A percentile compares a stretch with the other conserved stretches of the same genome.
These are phyloP conservation scores for Paramecium pentaurelia DNA, from an alignment of 73 alveolate genomes.

Conservation along the genomic window DNA sequence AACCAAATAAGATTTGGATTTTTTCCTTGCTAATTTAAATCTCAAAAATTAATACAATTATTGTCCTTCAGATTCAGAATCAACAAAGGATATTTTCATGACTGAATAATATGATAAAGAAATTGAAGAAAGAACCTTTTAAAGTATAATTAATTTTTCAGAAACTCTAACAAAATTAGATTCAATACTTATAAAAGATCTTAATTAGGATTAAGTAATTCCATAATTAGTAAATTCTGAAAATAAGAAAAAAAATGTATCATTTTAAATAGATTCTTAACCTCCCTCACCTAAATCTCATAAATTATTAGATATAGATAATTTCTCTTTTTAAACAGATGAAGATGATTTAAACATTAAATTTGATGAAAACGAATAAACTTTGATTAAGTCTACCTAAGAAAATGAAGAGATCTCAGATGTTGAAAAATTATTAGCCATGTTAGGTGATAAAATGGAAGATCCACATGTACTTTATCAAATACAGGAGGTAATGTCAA, in stretches of 20 bases:
- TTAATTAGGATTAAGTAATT: not conserved
- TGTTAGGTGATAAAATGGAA: slow-evolving; percentile 22
- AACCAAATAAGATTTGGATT: slow-evolving; percentile 7
- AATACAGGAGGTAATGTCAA: not conserved
- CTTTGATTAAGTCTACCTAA: not conserved
- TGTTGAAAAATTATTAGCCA: slow-evolving; percentile 19
- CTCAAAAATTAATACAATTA: not conserved
- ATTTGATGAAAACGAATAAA: slow-evolving; percentile 21
- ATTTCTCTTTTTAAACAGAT: not conserved
- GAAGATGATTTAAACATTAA: not conserved
- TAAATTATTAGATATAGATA: not conserved
- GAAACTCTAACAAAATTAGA: not conserved
- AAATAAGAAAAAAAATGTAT: not conserved
- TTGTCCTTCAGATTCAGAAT: slow-evolving; percentile 24
- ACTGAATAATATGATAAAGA: slow-evolving; percentile 29
- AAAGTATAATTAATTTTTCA: not conserved
- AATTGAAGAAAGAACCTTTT: slow-evolving; percentile 27
- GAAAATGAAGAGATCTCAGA: not conserved
- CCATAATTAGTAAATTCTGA: not conserved
- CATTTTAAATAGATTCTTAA: not conserved
- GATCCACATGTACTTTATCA: not conserved
- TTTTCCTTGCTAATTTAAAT: not conserved
- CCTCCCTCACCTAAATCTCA: slow-evolving; percentile 4
- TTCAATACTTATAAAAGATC: not conserved
- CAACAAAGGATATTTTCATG: slow-evolving; percentile 14